Base-by-base conservation (phyloP, 352 stramenopile genomes). In the Pythium folliculosum region DNA sequence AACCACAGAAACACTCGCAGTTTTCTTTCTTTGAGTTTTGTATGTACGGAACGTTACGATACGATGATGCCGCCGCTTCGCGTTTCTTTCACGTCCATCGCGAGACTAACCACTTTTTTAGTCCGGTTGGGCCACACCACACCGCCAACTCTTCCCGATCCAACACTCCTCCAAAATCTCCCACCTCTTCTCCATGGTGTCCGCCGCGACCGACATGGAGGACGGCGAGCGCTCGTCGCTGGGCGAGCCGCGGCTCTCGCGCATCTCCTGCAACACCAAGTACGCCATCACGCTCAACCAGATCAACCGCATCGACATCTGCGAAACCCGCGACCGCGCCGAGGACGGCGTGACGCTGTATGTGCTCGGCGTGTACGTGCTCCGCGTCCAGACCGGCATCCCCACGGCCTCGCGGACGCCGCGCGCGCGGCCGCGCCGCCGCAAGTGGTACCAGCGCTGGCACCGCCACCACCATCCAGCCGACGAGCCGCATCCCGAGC, bases 271-370 rank as follows among this genome's bases (percentile, higher is more conserved):
- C 65, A 78, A 68, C 50, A 72, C 76, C 40, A 86, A 78, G 51
- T 80, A 73, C 51, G 77, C 80, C 23, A 66, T 89, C 51, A 60
- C 76, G 53, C 74, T 90, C 51, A 90, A 92, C 67, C 80, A 78
- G 63, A 77, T 92, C 38, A 73, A 81, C 45, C 77, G 73, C 58
- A 73, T 91, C 21, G 72, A 76, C 37, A 79, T 92, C 55, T 63
- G 37, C 49, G 67, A 62, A 5, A 67, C 72, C 30, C 79, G 72
- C 69, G 70, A 81, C 23, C 75, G 77, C 25, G 65, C 69, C 10
- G 49, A 73, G 13, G 81, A 81, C 61, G 73, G 76, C 53, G 73
- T 72, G 37, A 80, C 74, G 12, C 56, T 89, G 37, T 91, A 87
- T 67, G 76, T 84, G 40, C 44, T 91, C 32, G 70, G 86, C 45